Evolutionary conservation across 768 basidiomycete genomes (phyloP).

Genomic region (Boletus tomentosulus): DNA sequence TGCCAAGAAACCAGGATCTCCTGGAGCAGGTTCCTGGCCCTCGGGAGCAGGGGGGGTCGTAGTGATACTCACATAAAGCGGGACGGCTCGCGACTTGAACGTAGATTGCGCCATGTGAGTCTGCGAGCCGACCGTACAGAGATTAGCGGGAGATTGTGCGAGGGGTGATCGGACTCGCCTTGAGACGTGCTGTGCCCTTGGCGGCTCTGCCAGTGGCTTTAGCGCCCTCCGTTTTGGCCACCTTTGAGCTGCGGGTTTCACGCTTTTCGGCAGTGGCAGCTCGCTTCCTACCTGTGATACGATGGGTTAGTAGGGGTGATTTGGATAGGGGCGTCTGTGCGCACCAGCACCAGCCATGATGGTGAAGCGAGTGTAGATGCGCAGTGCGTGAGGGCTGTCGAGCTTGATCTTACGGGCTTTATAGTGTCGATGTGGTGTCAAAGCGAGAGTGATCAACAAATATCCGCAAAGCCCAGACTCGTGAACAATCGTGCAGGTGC

Average conservation of each 20-base stretch:
- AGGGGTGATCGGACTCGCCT: conserved; percentile 34
- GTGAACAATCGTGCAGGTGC: conserved; percentile 6
- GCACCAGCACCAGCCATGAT: conserved; percentile 33
- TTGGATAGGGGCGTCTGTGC: conserved; percentile 15
- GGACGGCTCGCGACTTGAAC: conserved; percentile 65
- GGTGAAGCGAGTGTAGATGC: background rate
- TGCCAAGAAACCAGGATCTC: conserved; percentile 61
- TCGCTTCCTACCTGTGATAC: conserved; percentile 41
- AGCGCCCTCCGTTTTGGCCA: conserved; percentile 41
- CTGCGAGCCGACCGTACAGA: conserved; percentile 25
- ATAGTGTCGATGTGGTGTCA: conserved; percentile 12
- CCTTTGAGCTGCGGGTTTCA: conserved; percentile 47
- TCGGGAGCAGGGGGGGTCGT: conserved; percentile 52
- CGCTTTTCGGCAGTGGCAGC: conserved; percentile 35
- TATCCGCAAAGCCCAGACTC: conserved; percentile 21
- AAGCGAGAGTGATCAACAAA: conserved; percentile 20
- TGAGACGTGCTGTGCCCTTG: conserved; percentile 41
- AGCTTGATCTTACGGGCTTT: conserved; percentile 8
- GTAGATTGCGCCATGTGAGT: conserved; percentile 42
- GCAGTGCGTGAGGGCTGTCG: background rate
- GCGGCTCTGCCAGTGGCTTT: conserved; percentile 31
- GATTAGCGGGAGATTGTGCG: background rate
- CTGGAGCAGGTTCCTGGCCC: conserved; percentile 28
- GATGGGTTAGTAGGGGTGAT: background rate
- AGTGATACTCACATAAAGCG: conserved; percentile 64